Conservation (phyloP, 2,329 filamentous ascomycete species). For the Pseudogymnoascus destructans region DNA sequence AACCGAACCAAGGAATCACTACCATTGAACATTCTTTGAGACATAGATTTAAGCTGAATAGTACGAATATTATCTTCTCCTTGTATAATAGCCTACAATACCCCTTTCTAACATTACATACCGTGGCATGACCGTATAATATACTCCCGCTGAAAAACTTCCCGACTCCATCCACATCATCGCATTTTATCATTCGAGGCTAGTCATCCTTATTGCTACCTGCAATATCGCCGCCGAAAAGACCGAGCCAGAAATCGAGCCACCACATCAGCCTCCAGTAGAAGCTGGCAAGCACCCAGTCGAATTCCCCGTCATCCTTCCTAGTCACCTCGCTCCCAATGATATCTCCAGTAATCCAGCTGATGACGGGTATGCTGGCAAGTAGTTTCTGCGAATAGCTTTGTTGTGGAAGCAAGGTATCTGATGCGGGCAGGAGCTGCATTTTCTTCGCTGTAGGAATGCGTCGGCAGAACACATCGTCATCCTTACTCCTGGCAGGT, state of each 20-base stretch:
- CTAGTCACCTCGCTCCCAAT: conserved; percentile 66
- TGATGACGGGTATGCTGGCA: conserved; percentile 53
- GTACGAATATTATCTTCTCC: background rate
- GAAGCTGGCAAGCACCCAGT: conserved; percentile 54
- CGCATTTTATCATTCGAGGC: conserved; percentile 6
- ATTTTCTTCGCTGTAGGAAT: conserved; percentile 55
- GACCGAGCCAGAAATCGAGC: conserved; percentile 43
- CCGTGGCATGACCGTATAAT: background rate
- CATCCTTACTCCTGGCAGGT: conserved; percentile 21
- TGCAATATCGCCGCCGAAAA: conserved; percentile 47
- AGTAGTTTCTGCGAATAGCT: conserved; percentile 51
- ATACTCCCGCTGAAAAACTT: conserved; percentile 6
- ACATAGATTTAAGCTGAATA: background rate
- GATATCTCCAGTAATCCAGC: conserved; percentile 57
- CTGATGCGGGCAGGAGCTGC: conserved; percentile 52
- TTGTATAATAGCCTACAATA: background rate
- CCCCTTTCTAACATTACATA: background rate
- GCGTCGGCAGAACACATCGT: conserved; percentile 41
- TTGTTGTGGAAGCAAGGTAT: conserved; percentile 57
- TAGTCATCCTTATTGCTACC: conserved; percentile 46
- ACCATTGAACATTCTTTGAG: background rate
- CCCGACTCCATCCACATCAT: background rate
- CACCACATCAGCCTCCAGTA: conserved; percentile 57
- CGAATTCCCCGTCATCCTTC: conserved; percentile 62
- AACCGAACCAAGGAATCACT: background rate